Conservation (phyloP, 164 flowering plant species). For the Liquidambar formosana region DNA sequence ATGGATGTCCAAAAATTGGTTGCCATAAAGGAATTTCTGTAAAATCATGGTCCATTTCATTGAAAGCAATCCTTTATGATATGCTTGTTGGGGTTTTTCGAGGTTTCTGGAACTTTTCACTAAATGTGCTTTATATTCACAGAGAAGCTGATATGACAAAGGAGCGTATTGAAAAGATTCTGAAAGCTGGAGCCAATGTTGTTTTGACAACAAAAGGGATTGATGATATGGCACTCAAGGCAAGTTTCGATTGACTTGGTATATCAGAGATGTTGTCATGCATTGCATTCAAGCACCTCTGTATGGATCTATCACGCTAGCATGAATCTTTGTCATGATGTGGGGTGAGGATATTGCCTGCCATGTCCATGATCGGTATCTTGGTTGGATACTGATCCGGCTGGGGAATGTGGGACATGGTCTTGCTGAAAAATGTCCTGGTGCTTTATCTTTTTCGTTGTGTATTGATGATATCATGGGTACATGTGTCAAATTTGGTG, state of each 20-base stretch:
- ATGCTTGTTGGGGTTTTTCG: neutral
- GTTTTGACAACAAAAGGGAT: slow-evolving; percentile 93
- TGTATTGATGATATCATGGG: too few relatives aligned
- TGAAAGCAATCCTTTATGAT: neutral
- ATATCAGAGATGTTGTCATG: neutral
- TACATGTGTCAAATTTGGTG: too few relatives aligned
- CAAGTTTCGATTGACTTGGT: slow-evolving; percentile 25
- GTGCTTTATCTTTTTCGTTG: too few relatives aligned
- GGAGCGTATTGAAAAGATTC: slow-evolving; percentile 89
- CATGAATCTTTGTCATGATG: neutral
- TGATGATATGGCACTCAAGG: slow-evolving; percentile 99
- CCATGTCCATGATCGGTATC: too few relatives aligned
- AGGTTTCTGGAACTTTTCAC: neutral
- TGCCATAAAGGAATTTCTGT: too few relatives aligned
- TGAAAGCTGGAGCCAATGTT: slow-evolving; percentile 98
- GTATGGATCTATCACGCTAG: neutral
- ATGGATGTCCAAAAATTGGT: too few relatives aligned
- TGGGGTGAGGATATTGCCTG: too few relatives aligned
- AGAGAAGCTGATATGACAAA: slow-evolving; percentile 98
- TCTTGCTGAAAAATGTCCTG: too few relatives aligned
- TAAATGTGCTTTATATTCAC: slow-evolving; percentile 19
- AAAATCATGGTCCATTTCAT: neutral
- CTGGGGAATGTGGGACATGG: too few relatives aligned
- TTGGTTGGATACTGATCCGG: too few relatives aligned
- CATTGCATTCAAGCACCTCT: neutral